phyloP scores from a whole-genome alignment of 768 basidiomycete species.

The Lactarius sp. region DNA sequence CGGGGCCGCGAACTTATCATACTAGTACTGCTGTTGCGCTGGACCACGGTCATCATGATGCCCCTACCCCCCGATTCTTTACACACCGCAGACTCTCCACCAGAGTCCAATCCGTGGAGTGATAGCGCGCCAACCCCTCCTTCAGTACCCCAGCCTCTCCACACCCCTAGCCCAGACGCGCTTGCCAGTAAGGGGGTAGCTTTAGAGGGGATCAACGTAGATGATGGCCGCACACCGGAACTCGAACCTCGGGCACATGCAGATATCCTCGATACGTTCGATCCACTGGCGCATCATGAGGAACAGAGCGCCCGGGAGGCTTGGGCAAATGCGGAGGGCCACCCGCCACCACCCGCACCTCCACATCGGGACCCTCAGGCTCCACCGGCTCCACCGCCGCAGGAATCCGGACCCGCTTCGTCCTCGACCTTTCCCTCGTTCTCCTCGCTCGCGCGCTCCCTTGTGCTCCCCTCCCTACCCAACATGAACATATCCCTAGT shows the following conservation, averaged over 20 bases:
- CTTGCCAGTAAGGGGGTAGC: background rate
- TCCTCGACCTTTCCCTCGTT: conserved; percentile 53
- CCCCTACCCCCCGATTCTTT: conserved; percentile 2
- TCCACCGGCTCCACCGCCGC: background rate
- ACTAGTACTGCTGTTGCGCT: background rate
- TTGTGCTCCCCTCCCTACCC: conserved; percentile 49
- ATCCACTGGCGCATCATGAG: conserved; percentile 56
- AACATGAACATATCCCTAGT: conserved; percentile 23
- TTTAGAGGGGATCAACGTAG: conserved; percentile 11
- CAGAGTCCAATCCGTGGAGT: conserved; percentile 19
- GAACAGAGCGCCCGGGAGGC: conserved; percentile 58
- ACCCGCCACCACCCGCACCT: conserved; percentile 53
- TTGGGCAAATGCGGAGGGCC: conserved; percentile 58
- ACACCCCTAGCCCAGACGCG: conserved; percentile 1
- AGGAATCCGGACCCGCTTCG: conserved; percentile 23
- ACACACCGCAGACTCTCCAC: background rate
- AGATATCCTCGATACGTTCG: conserved; percentile 56
- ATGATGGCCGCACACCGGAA: background rate
- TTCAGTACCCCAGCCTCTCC: background rate
- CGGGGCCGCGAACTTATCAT: no score
- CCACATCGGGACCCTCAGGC: conserved; percentile 6
- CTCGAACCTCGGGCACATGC: background rate
- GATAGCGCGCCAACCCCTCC: conserved; percentile 11
- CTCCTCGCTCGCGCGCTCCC: conserved; percentile 59
- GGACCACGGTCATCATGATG: background rate